phyloP scores from a whole-genome alignment of 139 green algal genomes.

The Diplosphaera chodatii region DNA sequence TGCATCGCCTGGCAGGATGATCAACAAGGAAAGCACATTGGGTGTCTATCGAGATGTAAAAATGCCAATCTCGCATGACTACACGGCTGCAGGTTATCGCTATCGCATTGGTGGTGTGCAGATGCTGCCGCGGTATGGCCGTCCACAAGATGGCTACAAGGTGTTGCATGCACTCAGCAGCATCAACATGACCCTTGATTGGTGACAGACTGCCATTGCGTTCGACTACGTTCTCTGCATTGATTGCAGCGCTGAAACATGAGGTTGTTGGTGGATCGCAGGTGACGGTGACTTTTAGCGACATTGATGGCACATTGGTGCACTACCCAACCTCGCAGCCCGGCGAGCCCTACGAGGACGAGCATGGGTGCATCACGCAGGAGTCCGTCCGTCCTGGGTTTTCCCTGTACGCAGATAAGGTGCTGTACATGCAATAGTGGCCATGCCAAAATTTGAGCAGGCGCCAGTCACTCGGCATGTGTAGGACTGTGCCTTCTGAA shows the following conservation, averaged over 20 bases:
- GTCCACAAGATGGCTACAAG: not conserved
- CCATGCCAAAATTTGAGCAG: not conserved
- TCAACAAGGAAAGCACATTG: too few species aligned
- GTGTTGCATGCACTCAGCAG: not conserved
- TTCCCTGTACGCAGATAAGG: not conserved
- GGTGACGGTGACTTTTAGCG: conserved; percentile 27
- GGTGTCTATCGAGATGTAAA: too few species aligned
- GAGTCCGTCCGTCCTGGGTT: not conserved
- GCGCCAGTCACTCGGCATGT: too few species aligned
- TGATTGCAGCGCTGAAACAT: too few species aligned
- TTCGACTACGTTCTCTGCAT: too few species aligned
- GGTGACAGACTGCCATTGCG: too few species aligned
- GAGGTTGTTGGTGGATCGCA: not conserved
- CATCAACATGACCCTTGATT: too few species aligned
- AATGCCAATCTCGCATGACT: too few species aligned
- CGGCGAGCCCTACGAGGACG: not conserved
- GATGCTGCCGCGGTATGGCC: not conserved
- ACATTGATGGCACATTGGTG: conserved; percentile 57
- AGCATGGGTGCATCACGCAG: conserved; percentile 2
- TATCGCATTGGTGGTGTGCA: too few species aligned
- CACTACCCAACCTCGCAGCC: conserved; percentile 26
- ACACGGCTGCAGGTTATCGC: too few species aligned
- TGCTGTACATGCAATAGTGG: not conserved
- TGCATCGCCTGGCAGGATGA: too few species aligned
- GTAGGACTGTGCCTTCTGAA: too few species aligned